Conservation (phyloP, 345 rosid genomes). For the Salix dunnii region DNA sequence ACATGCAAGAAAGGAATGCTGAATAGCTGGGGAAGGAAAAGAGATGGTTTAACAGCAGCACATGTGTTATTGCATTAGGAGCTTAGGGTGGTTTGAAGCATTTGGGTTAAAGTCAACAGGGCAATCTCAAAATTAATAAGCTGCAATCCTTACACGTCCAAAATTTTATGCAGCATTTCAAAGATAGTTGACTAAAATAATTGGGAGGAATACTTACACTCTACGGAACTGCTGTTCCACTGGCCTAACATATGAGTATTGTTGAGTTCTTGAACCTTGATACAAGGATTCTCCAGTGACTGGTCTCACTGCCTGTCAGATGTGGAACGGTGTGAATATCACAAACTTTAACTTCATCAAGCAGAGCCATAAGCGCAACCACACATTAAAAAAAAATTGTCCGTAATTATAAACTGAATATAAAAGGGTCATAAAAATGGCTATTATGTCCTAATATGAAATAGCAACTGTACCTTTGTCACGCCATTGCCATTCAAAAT, state of each 20-base stretch:
- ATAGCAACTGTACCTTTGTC: conserved; percentile 46
- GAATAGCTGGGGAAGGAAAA: neutral
- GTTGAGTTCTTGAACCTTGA: conserved; percentile 49
- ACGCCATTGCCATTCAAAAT: conserved; percentile 31
- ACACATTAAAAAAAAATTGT: neutral
- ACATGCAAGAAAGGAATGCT: neutral
- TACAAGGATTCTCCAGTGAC: conserved; percentile 34
- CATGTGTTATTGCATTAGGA: neutral
- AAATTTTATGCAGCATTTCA: neutral
- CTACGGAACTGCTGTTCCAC: conserved; percentile 53
- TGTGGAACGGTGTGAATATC: neutral
- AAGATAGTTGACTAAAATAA: neutral
- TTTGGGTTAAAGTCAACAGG: neutral
- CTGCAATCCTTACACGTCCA: neutral
- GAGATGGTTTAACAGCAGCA: neutral
- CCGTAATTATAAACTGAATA: neutral
- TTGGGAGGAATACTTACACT: conserved; percentile 42
- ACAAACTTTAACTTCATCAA: neutral
- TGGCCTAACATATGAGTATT: conserved; percentile 38
- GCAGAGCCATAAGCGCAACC: neutral
- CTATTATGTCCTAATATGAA: conserved; percentile 9
- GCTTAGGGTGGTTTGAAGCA: neutral
- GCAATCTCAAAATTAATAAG: neutral
- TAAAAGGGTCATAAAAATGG: neutral
- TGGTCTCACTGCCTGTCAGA: conserved; percentile 51